Conservation (phyloP, 768 basidiomycete species). For the Serpula lacrymans region DNA sequence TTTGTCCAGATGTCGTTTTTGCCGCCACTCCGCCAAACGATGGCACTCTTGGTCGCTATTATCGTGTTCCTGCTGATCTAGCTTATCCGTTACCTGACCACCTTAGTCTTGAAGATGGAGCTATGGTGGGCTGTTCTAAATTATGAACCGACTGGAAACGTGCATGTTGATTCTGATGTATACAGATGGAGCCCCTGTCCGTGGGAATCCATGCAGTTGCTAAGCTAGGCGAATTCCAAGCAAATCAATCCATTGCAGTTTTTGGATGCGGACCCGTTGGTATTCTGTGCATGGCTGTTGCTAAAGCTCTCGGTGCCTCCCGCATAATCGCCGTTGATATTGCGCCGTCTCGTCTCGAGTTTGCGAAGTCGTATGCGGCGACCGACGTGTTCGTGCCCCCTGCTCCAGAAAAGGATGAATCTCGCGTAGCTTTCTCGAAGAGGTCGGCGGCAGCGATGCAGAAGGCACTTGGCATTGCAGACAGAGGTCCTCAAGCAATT, state of each 20-base stretch:
- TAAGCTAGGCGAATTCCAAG: slow-evolving; percentile 67
- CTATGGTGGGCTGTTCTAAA: slow-evolving; percentile 59
- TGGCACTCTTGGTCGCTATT: slow-evolving; percentile 86
- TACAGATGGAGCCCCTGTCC: slow-evolving; percentile 89
- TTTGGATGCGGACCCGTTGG: slow-evolving; percentile 90
- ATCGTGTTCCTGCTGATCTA: slow-evolving; percentile 81
- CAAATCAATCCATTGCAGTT: slow-evolving; percentile 74
- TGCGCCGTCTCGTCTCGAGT: slow-evolving; percentile 70
- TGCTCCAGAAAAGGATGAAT: slow-evolving; percentile 58
- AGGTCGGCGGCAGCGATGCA: slow-evolving; percentile 70
- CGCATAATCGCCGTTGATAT: slow-evolving; percentile 86
- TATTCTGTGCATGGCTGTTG: slow-evolving; percentile 93
- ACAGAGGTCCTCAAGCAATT: slow-evolving; percentile 66
- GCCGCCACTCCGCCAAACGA: slow-evolving; percentile 94
- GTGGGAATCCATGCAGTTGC: slow-evolving; percentile 89
- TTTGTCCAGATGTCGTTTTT: slow-evolving; percentile 83
- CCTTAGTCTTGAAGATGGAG: slow-evolving; percentile 89
- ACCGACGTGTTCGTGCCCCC: slow-evolving; percentile 72
- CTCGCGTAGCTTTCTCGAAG: slow-evolving; percentile 64
- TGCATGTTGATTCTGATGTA: too few relatives aligned
- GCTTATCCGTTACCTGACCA: slow-evolving; percentile 80
- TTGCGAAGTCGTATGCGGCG: slow-evolving; percentile 83
- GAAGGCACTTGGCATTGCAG: slow-evolving; percentile 59
- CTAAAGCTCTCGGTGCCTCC: slow-evolving; percentile 85
- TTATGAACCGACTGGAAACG: background rate